Conservation (phyloP, 176 grass and related monocot species). For the Bothriochloa decipiens region DNA sequence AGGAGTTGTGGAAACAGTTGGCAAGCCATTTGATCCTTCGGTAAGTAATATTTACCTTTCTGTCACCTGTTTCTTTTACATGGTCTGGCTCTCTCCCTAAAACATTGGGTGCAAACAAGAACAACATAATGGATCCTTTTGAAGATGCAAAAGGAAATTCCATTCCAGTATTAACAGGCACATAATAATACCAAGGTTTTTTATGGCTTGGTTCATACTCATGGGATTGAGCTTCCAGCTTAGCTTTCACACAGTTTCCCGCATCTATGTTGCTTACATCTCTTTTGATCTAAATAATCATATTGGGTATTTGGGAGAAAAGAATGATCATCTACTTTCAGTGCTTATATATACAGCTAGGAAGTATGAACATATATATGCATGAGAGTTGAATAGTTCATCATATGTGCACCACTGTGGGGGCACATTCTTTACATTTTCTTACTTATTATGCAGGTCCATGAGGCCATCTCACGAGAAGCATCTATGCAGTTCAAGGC, state of each 20-base stretch:
- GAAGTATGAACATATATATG: background rate
- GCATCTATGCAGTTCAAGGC: constrained; percentile 75
- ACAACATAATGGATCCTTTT: background rate
- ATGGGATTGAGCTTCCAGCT: background rate
- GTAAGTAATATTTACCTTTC: constrained; percentile 56
- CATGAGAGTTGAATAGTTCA: background rate
- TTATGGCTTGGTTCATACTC: constrained; percentile 8
- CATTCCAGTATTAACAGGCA: background rate
- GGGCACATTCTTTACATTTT: constrained; percentile 15
- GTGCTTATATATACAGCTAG: background rate
- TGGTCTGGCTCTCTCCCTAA: background rate
- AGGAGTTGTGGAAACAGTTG: constrained; percentile 80
- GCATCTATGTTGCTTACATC: background rate
- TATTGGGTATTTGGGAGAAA: background rate
- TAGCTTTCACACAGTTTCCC: background rate
- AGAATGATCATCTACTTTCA: background rate
- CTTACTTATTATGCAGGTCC: constrained; percentile 54
- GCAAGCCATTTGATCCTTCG: constrained; percentile 94
- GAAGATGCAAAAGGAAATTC: background rate
- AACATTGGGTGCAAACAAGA: background rate
- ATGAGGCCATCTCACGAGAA: constrained; percentile 81
- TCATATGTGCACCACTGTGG: background rate
- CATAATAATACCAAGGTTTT: background rate
- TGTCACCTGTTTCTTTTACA: background rate
- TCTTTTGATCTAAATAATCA: background rate